A percentile compares a stretch with the other conserved stretches of the same genome.
These are phyloP conservation scores for Phymatotrichopsis omnivora DNA, from an alignment of 2,329 filamentous ascomycete species.

Conservation along the genomic window DNA sequence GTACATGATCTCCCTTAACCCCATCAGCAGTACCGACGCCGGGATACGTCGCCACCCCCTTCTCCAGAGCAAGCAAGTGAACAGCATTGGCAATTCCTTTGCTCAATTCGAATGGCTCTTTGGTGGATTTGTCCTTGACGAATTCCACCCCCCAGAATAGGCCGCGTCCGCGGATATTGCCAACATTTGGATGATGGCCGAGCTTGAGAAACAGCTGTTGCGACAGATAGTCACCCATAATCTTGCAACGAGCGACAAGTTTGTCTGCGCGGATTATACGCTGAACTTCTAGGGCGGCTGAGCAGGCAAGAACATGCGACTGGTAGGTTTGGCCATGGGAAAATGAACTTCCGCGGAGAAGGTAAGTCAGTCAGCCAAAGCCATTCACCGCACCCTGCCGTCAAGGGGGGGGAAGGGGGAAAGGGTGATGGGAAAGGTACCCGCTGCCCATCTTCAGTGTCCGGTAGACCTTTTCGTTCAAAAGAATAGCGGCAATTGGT, in stretches of 20 bases:
- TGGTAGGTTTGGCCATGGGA: constrained; percentile 54
- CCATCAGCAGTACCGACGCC: too few species aligned
- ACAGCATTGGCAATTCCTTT: constrained; percentile 39
- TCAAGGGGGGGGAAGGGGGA: too few species aligned
- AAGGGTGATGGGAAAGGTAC: too few species aligned
- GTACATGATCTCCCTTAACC: constrained; percentile 60
- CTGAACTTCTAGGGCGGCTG: constrained; percentile 54
- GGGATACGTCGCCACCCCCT: too few species aligned
- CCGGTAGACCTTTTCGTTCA: constrained; percentile 44
- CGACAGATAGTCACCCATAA: constrained; percentile 44
- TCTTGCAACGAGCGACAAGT: constrained; percentile 48
- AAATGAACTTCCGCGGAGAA: too few species aligned
- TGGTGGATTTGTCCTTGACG: constrained; percentile 43
- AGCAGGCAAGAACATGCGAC: constrained; percentile 49
- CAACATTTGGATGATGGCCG: constrained; percentile 43
- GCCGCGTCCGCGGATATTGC: constrained; percentile 51
- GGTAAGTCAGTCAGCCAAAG: too few species aligned
- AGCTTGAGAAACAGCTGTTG: constrained; percentile 39
- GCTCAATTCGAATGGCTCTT: constrained; percentile 43
- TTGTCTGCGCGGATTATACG: constrained; percentile 47
- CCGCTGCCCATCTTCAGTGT: constrained; percentile 36
- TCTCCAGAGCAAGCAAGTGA: constrained; percentile 43
- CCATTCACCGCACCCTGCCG: too few species aligned
- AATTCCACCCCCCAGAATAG: constrained; percentile 50
- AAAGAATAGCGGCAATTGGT: constrained; percentile 51